phyloP scores from a whole-genome alignment of 257 asterid species.

The Solanum infundibuliforme region DNA sequence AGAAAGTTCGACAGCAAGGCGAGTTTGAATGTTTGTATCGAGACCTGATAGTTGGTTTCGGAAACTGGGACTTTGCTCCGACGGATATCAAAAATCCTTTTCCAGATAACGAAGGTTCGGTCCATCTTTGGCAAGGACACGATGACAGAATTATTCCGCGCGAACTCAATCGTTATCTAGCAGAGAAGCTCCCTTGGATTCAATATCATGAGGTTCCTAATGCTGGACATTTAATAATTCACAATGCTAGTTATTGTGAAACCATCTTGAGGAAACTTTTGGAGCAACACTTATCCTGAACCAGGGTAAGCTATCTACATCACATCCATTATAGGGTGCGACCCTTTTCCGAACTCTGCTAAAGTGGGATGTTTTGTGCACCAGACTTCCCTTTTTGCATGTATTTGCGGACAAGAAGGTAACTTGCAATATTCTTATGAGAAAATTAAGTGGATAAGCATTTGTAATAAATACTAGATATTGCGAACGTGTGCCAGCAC shows the following conservation, averaged over 20 bases:
- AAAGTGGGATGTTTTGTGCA: neutral
- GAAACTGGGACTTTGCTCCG: slow-evolving; percentile 61
- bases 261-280: slow-evolving; percentile 39
- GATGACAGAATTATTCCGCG: slow-evolving; percentile 45
- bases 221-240: slow-evolving; percentile 47
- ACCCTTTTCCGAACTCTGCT: neutral
- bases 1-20: slow-evolving; percentile 55
- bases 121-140: slow-evolving; percentile 72
- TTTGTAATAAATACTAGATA: neutral
- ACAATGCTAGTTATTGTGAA: slow-evolving; percentile 38
- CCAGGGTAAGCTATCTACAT: neutral
- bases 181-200: slow-evolving; percentile 60
- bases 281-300: neutral
- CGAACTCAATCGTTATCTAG: slow-evolving; percentile 32
- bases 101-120: slow-evolving; percentile 49
- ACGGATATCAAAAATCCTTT: slow-evolving; percentile 48
- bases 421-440: neutral
- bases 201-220: slow-evolving; percentile 63
- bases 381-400: neutral
- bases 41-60: slow-evolving; percentile 34
- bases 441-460: neutral
- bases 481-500: neutral
- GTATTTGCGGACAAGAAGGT: neutral
- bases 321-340: neutral
- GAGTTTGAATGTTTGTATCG: slow-evolving; percentile 46